Evolutionary conservation across 1,284 basidiomycete species (phyloP), one percentile per base, ranked within the genome.

Genomic region (Ganoderma meredithae): DNA sequence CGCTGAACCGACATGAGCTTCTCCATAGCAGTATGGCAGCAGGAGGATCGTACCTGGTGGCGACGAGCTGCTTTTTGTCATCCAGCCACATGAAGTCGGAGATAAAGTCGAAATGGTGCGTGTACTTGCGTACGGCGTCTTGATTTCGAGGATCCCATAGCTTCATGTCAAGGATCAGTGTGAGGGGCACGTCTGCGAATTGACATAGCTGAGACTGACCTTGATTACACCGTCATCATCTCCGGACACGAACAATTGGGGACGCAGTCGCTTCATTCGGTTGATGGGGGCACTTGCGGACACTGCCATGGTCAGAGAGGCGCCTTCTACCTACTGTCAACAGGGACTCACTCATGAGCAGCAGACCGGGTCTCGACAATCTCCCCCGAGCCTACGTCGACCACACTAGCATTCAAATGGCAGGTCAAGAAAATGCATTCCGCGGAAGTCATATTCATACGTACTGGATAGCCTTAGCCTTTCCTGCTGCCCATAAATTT

Each of bases 101-200:
- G 66, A 99, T 97, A 80, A 96, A 98, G 81, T 98, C 96, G 77
- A 92, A 96, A 77, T 99, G 97, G 67, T 98, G 96, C 13, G 84
- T 88, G 78, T 96, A 96, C 17, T 85, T 82, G 44, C 91, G 84
- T 25, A 93, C 82, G 43, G 86, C 82, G 15, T 90, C 88, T 60
- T 83, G 82, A 74, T 88, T 86, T 61, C 96, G 85, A 22, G 92
- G 88, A 79, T 98, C 96, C 96, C 96, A 98, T 36, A 98, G 84
- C 94, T 95, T 40, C 15, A 73, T 33, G 62, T 33, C 5, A 31
- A 58, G 64, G 58, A 56, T 53, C 56, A 62, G 9, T 7, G 27
- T 22, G 44, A 43, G 33, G 12, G 0, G 15, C 22, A 15, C 17
- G 43, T 31, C 55, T 17, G 17, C 31, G n/a, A 1, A 27, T n/a